These are phyloP conservation scores for Hymenoscyphus salicellus DNA, from an alignment of 2,329 filamentous ascomycete species.

Conservation along the genomic window DNA sequence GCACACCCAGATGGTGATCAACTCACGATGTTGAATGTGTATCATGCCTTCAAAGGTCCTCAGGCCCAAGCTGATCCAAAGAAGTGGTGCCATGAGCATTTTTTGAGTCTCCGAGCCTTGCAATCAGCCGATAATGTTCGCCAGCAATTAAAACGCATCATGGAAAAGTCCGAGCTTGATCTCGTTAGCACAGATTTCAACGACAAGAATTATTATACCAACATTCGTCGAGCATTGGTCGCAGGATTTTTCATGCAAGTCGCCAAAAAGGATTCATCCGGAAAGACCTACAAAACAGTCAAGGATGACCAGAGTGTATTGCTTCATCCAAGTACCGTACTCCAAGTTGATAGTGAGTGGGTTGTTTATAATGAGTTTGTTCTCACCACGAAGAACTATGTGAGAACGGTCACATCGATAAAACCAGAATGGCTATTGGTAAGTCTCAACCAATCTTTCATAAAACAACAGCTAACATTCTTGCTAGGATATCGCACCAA, in stretches of 20 bases:
- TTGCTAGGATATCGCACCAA: slow-evolving; percentile 83
- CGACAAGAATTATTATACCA: slow-evolving; percentile 96
- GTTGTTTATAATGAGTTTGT: slow-evolving; percentile 98
- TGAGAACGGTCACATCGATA: slow-evolving; percentile 87
- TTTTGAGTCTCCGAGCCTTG: slow-evolving; percentile 82
- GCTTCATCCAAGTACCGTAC: slow-evolving; percentile 87
- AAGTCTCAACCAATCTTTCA: slow-evolving; percentile 39
- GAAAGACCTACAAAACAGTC: slow-evolving; percentile 90
- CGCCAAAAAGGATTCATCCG: slow-evolving; percentile 83
- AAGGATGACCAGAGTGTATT: slow-evolving; percentile 95
- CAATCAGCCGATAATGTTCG: slow-evolving; percentile 94
- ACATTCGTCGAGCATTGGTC: slow-evolving; percentile 88
- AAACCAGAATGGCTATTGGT: slow-evolving; percentile 92
- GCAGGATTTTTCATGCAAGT: slow-evolving; percentile 99
- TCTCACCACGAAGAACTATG: slow-evolving; percentile 96
- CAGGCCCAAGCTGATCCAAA: slow-evolving; percentile 70
- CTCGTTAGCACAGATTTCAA: slow-evolving; percentile 86
- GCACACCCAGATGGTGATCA: slow-evolving; percentile 93
- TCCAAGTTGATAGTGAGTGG: slow-evolving; percentile 89
- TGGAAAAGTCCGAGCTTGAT: slow-evolving; percentile 87
- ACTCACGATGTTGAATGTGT: slow-evolving; percentile 92
- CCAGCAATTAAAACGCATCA: slow-evolving; percentile 86
- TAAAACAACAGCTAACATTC: slow-evolving; percentile 29
- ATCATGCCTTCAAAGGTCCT: slow-evolving; percentile 89
- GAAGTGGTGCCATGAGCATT: slow-evolving; percentile 96